Evolutionary conservation across 2,329 filamentous ascomycete species (phyloP).

Genomic region (Penicillium concentricum): DNA sequence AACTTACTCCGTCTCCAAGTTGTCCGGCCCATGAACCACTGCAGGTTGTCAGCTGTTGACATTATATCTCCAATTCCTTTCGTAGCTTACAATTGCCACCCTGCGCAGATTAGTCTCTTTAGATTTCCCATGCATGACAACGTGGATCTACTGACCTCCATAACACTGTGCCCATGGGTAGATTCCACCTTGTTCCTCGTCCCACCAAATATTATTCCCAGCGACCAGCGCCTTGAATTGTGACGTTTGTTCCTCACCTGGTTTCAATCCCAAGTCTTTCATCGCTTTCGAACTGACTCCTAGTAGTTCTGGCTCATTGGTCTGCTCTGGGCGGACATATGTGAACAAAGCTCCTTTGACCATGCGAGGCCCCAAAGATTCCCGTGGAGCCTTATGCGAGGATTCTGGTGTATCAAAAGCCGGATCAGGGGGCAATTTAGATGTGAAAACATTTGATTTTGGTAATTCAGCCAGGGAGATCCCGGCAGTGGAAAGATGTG

Average conservation of each 20-base stretch:
- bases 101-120: conserved; percentile 24
- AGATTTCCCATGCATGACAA: not conserved
- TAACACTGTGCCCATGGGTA: conserved; percentile 99
- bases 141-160: conserved; percentile 68
- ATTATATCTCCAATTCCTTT: not conserved
- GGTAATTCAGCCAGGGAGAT: conserved; percentile 53
- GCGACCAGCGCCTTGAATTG: conserved; percentile 76
- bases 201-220: conserved; percentile 78
- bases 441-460: conserved; percentile 65
- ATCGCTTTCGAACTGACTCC: conserved; percentile 77
- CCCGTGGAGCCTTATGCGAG: conserved; percentile 78
- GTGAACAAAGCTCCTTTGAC: conserved; percentile 86
- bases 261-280: conserved; percentile 72
- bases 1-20: conserved; percentile 73
- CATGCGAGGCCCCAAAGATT: conserved; percentile 73
- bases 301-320: conserved; percentile 73
- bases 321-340: conserved; percentile 78
- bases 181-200: conserved; percentile 70
- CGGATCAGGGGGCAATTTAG: conserved; percentile 70
- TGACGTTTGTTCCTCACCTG: conserved; percentile 65
- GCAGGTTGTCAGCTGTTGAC: conserved; percentile 40
- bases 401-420: conserved; percentile 74
- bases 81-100: conserved; percentile 50
- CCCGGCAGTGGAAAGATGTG: conserved; percentile 40
- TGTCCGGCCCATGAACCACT: conserved; percentile 90